Conservation (phyloP, 345 rosid genomes). For the Citrus trifoliata region DNA sequence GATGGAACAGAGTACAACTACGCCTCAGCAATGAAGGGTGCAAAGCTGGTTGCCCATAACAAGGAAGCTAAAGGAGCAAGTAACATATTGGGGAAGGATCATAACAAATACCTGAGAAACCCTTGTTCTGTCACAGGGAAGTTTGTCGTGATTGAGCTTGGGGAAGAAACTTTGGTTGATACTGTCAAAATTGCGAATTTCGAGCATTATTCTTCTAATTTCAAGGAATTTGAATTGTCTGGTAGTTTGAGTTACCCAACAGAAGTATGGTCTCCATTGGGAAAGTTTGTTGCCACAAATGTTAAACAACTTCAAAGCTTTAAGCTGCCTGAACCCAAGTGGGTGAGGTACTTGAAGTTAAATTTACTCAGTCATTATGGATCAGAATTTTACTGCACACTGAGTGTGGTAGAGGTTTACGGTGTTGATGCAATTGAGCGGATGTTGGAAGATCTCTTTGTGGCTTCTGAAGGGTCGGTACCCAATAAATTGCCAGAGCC, state of each 20-base stretch:
- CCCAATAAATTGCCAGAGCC: slow-evolving; percentile 34
- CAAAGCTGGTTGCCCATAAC: slow-evolving; percentile 78
- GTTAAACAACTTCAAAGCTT: slow-evolving; percentile 76
- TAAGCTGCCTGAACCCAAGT: slow-evolving; percentile 77
- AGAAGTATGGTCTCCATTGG: slow-evolving; percentile 55
- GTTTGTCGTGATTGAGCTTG: slow-evolving; percentile 81
- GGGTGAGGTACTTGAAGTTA: slow-evolving; percentile 84
- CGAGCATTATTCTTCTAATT: slow-evolving; percentile 85
- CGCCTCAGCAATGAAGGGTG: slow-evolving; percentile 80
- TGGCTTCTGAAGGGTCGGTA: slow-evolving; percentile 40
- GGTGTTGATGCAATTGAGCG: slow-evolving; percentile 91
- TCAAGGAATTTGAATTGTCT: slow-evolving; percentile 70
- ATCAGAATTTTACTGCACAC: slow-evolving; percentile 87
- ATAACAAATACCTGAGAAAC: slow-evolving; percentile 79
- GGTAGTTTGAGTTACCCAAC: slow-evolving; percentile 85
- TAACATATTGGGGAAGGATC: slow-evolving; percentile 78
- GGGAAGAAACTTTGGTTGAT: slow-evolving; percentile 89
- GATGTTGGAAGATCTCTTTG: slow-evolving; percentile 92
- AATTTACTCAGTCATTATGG: slow-evolving; percentile 83
- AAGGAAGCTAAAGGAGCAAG: slow-evolving; percentile 92
- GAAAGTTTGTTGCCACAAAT: slow-evolving; percentile 66
- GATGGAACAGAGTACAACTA: slow-evolving; percentile 88
- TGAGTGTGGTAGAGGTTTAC: slow-evolving; percentile 76
- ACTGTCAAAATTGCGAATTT: slow-evolving; percentile 80
- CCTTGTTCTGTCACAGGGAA: slow-evolving; percentile 75